phyloP scores from a whole-genome alignment of 805 yeast species.

The Nadsonia fulvescens region DNA sequence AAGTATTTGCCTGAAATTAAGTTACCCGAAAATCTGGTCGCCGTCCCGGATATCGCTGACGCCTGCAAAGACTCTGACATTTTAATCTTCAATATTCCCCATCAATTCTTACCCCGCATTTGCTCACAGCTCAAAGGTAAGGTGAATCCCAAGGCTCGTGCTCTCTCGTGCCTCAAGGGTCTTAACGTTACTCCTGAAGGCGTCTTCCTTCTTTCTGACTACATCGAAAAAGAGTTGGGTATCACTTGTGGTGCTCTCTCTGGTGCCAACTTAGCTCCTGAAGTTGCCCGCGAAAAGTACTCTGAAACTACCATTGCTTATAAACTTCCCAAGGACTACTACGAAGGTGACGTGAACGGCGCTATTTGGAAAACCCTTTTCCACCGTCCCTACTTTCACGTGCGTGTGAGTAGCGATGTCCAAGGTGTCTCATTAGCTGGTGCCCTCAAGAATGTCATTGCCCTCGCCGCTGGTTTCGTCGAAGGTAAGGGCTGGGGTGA shows the following conservation, averaged over 20 bases:
- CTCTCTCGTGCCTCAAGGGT: slow-evolving; percentile 92
- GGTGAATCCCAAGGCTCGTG: slow-evolving; percentile 54
- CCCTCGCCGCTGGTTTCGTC: slow-evolving; percentile 91
- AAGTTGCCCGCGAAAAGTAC: slow-evolving; percentile 90
- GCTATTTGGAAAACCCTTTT: slow-evolving; percentile 58
- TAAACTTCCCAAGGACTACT: slow-evolving; percentile 50
- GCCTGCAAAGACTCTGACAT: slow-evolving; percentile 73
- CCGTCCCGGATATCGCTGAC: slow-evolving; percentile 66
- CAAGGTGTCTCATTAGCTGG: slow-evolving; percentile 95
- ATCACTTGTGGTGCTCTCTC: slow-evolving; percentile 90
- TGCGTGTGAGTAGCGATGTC: slow-evolving; percentile 76
- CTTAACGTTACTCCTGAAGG: slow-evolving; percentile 76
- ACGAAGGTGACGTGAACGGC: slow-evolving; percentile 58
- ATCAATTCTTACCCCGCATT: slow-evolving; percentile 75
- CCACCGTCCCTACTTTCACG: slow-evolving; percentile 98
- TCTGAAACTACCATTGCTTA: slow-evolving; percentile 96
- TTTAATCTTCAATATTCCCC: slow-evolving; percentile 87
- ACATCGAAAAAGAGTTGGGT: slow-evolving; percentile 63
- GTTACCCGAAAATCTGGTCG: slow-evolving; percentile 69
- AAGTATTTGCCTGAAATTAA: slow-evolving; percentile 80
- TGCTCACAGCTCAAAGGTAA: slow-evolving; percentile 62
- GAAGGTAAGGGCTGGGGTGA: slow-evolving; percentile 99
- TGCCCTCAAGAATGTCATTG: slow-evolving; percentile 91
- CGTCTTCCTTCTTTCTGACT: slow-evolving; percentile 64
- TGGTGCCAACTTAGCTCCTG: slow-evolving; percentile 95